Evolutionary conservation across 2,329 filamentous ascomycete species (phyloP), one percentile per base, ranked within the genome.

Genomic region (Verticillium dahliae): DNA sequence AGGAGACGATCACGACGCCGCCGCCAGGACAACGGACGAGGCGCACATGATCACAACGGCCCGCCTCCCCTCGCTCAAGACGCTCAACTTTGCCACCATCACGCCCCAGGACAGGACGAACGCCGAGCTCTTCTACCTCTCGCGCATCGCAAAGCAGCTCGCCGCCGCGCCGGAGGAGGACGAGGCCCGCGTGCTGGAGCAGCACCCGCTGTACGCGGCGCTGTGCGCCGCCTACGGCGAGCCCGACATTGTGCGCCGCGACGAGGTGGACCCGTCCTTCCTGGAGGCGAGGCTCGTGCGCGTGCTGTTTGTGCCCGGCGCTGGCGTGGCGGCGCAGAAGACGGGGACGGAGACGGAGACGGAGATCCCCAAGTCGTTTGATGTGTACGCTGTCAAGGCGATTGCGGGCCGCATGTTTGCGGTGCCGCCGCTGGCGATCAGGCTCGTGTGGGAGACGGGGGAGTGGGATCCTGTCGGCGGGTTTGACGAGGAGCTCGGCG

Each of bases 71-170:
- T 77, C 78, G 1, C 82, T 98, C 10, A 82, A 82, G 60, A 81
- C 79, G 1, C 81, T 97, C 35, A 95, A 95, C 71, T 92, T 90
- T 72, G 87, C 87, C 65, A 77, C 79, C 15, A 87, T 98, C 67
- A 87, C 87, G 0, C 68, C 80, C 1, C 85, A 88, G 52, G 93
- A 98, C 72, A 86, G 94, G 18, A 81, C 86, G 60, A 95, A 98
- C 69, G 92, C 92, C 4, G 95, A 98, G 68, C 88, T 94, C 69
- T 99, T 96, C 73, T 99, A 99, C 73, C 85, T 98, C 11, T 91
- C 89, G 0, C 85, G 90, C 60, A 95, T 97, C 62, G 90, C 85
- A 11, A 87, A 87, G 65, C 90, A 95, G 71, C 79, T 97, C 45
- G 82, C 86, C 1, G 77, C 81, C 3, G 82, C 85, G 0, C 77